Conservation (phyloP, 2,329 filamentous ascomycete species). For the Clonostachys solani region DNA sequence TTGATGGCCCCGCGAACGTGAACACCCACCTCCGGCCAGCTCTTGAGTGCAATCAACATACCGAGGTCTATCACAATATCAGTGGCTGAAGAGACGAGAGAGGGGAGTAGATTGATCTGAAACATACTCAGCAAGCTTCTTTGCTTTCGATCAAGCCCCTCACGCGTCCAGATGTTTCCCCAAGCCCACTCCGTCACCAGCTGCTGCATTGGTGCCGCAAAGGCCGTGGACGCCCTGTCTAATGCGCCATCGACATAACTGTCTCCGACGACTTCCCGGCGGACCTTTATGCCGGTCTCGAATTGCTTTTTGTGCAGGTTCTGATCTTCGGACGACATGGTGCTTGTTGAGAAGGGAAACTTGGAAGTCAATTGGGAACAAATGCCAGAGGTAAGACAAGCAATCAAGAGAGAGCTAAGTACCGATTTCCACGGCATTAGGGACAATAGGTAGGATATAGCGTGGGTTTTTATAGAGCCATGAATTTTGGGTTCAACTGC, state of each 20-base stretch:
- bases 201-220: slow-evolving; percentile 55
- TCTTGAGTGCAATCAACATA: slow-evolving; percentile 59
- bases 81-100: slow-evolving; percentile 16
- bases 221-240: slow-evolving; percentile 43
- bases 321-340: too few relatives aligned
- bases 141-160: slow-evolving; percentile 56
- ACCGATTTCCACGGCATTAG: too few relatives aligned
- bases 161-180: slow-evolving; percentile 58
- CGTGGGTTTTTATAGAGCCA: too few relatives aligned
- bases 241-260: slow-evolving; percentile 54
- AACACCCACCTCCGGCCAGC: slow-evolving; percentile 51
- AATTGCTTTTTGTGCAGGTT: slow-evolving; percentile 35
- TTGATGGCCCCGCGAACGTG: slow-evolving; percentile 58
- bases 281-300: slow-evolving; percentile 53
- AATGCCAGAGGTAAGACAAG: too few relatives aligned
- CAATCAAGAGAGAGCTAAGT: too few relatives aligned
- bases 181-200: slow-evolving; percentile 57
- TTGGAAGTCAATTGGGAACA: too few relatives aligned
- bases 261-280: slow-evolving; percentile 53
- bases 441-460: too few relatives aligned
- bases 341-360: too few relatives aligned
- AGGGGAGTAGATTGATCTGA: not conserved
- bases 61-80: slow-evolving; percentile 38
- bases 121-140: slow-evolving; percentile 39
- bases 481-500: too few relatives aligned